Conservation (phyloP, 164 flowering plant species). For the Magnolia kwangsiensis region DNA sequence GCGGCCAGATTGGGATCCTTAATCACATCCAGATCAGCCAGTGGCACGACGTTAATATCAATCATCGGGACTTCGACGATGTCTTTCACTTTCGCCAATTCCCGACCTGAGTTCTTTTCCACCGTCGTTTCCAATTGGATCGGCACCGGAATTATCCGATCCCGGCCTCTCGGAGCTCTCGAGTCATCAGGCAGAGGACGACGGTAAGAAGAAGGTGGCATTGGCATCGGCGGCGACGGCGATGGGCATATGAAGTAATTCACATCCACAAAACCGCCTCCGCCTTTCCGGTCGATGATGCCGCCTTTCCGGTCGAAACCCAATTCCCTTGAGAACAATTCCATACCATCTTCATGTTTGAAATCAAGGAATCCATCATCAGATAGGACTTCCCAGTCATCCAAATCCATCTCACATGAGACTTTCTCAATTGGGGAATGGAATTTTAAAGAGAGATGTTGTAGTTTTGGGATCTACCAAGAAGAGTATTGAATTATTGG, state of each 20-base stretch:
- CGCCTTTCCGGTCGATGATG: constrained; percentile 9
- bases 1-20: constrained; percentile 14
- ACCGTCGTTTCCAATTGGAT: background rate
- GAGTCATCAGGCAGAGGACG: constrained; percentile 3
- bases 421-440: constrained; percentile 8
- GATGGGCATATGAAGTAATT: constrained; percentile 43
- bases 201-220: constrained; percentile 1
- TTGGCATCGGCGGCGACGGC: background rate
- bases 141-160: constrained; percentile 15
- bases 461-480: background rate
- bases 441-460: background rate
- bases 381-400: constrained; percentile 53
- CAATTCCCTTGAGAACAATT: background rate
- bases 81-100: constrained; percentile 13
- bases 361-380: constrained; percentile 34
- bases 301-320: constrained; percentile 19
- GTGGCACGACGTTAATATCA: constrained; percentile 8
- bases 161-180: constrained; percentile 7
- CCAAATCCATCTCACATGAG: constrained; percentile 36
- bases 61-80: constrained; percentile 18
- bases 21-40: constrained; percentile 6
- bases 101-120: constrained; percentile 16
- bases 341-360: constrained; percentile 2
- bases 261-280: constrained; percentile 19
- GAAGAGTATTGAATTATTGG: constrained; percentile 20